phyloP scores from a whole-genome alignment of 2,329 filamentous ascomycete species.

The Phyllosticta paracitricarpa region DNA sequence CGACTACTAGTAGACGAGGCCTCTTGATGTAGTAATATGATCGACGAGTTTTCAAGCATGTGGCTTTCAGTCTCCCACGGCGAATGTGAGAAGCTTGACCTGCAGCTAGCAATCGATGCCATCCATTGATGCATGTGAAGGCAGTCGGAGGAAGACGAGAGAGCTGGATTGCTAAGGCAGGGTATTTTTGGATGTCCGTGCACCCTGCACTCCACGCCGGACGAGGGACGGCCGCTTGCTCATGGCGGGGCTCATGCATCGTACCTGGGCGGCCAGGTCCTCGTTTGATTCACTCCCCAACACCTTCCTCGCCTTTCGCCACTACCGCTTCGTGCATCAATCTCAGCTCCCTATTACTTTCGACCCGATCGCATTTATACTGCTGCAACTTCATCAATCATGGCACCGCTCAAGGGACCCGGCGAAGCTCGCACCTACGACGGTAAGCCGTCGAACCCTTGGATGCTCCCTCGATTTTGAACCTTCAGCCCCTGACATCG shows the following conservation, averaged over 20 bases:
- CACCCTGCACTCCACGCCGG: not conserved
- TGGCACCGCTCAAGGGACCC: conserved; percentile 46
- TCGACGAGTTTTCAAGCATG: conserved; percentile 1
- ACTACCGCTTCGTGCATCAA: not conserved
- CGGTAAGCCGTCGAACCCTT: conserved; percentile 31
- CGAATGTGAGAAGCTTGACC: not conserved
- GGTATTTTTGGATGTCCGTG: not conserved
- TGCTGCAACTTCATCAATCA: not conserved
- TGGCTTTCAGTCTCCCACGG: not conserved
- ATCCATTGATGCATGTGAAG: no score
- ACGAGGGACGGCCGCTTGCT: not conserved
- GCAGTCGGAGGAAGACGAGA: not conserved
- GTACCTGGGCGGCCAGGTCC: not conserved
- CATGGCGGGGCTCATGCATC: conserved; percentile 2
- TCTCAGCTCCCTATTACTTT: not conserved
- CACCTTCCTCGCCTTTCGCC: conserved; percentile 1
- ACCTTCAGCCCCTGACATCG: conserved; percentile 52
- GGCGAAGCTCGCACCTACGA: conserved; percentile 49
- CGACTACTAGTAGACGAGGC: conserved; percentile 1
- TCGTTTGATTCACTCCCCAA: conserved; percentile 5
- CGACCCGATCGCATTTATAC: not conserved
- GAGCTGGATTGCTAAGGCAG: not conserved
- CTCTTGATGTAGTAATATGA: conserved; percentile 9
- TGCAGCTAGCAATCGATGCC: not conserved
- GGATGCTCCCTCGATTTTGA: not conserved